Evolutionary conservation across 2,329 filamentous ascomycete genomes (phyloP).

Genomic region (Penicillium sp.): DNA sequence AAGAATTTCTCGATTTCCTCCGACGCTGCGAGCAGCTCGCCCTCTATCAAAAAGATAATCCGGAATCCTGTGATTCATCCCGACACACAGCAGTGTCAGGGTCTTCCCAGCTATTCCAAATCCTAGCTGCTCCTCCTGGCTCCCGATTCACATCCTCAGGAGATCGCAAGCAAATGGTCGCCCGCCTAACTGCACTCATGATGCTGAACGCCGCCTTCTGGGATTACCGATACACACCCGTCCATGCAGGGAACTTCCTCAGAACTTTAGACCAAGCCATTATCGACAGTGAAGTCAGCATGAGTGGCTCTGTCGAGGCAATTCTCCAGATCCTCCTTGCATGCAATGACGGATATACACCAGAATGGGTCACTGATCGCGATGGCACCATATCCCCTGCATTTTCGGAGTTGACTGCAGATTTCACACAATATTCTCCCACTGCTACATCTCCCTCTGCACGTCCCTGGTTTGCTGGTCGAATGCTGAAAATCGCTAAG

Average conservation of each 20-base stretch:
- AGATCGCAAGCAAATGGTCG: conserved; percentile 41
- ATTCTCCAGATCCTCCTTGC: conserved; percentile 40
- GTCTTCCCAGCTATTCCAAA: conserved; percentile 31
- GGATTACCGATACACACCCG: conserved; percentile 38
- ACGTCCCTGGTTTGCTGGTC: conserved; percentile 41
- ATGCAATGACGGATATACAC: conserved; percentile 29
- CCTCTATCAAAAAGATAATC: conserved; percentile 25
- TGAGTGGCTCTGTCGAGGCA: conserved; percentile 40
- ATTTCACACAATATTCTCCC: conserved; percentile 31
- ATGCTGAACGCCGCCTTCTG: conserved; percentile 42
- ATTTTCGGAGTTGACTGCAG: conserved; percentile 8
- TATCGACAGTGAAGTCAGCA: conserved; percentile 36
- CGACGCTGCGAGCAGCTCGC: conserved; percentile 39
- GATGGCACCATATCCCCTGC: background rate
- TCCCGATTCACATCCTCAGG: conserved; percentile 35
- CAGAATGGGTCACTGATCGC: background rate
- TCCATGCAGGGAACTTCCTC: conserved; percentile 34
- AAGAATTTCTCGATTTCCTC: conserved; percentile 41
- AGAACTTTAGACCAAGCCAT: conserved; percentile 31
- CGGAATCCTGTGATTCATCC: conserved; percentile 14
- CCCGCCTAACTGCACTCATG: conserved; percentile 36
- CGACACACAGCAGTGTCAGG: conserved; percentile 31
- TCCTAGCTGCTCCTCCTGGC: conserved; percentile 34
- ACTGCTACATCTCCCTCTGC: conserved; percentile 25
- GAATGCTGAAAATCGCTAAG: conserved; percentile 43